These are phyloP conservation scores for Rhizopogon vulgaris DNA, from an alignment of 768 basidiomycete species.

Conservation along the genomic window DNA sequence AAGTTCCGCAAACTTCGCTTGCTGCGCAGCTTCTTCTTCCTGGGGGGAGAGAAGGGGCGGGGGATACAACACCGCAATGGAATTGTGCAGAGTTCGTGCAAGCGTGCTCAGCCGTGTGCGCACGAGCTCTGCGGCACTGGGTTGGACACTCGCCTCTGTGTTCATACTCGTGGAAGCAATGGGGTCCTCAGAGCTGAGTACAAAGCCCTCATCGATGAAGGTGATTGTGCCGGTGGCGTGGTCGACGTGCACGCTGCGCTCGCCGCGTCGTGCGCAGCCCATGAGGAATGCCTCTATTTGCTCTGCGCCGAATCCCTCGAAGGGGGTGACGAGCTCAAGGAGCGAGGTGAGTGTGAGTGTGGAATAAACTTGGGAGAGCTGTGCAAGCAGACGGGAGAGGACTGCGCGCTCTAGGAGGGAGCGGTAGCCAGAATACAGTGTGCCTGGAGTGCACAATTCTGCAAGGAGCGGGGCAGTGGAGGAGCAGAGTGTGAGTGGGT, in stretches of 20 bases:
- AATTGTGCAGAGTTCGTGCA: slow-evolving; percentile 65
- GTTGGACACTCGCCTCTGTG: slow-evolving; percentile 56
- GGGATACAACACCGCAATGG: slow-evolving; percentile 52
- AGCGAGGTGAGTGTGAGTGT: slow-evolving; percentile 77
- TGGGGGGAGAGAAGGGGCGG: slow-evolving; percentile 32
- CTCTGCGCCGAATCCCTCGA: slow-evolving; percentile 56
- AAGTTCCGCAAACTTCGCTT: slow-evolving; percentile 51
- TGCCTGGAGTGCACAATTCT: slow-evolving; percentile 36
- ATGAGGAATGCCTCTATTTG: slow-evolving; percentile 89
- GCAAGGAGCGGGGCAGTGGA: slow-evolving; percentile 75
- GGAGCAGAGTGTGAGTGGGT: slow-evolving; percentile 80
- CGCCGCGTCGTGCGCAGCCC: slow-evolving; percentile 83
- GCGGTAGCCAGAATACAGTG: slow-evolving; percentile 73
- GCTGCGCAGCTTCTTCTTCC: slow-evolving; percentile 44
- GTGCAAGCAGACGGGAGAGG: slow-evolving; percentile 83
- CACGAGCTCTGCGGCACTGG: slow-evolving; percentile 64
- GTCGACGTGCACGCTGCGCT: slow-evolving; percentile 81
- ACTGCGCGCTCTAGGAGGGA: slow-evolving; percentile 88
- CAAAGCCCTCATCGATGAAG: slow-evolving; percentile 77
- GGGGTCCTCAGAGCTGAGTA: slow-evolving; percentile 30
- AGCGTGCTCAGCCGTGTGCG: slow-evolving; percentile 74
- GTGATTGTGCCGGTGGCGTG: slow-evolving; percentile 80
- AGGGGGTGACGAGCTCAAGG: slow-evolving; percentile 71
- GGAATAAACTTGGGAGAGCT: slow-evolving; percentile 90
- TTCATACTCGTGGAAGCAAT: slow-evolving; percentile 14